Evolutionary conservation across 495 filamentous ascomycete species (phyloP), one percentile per base, ranked within the genome.

Genomic region (Penicillium lividum): DNA sequence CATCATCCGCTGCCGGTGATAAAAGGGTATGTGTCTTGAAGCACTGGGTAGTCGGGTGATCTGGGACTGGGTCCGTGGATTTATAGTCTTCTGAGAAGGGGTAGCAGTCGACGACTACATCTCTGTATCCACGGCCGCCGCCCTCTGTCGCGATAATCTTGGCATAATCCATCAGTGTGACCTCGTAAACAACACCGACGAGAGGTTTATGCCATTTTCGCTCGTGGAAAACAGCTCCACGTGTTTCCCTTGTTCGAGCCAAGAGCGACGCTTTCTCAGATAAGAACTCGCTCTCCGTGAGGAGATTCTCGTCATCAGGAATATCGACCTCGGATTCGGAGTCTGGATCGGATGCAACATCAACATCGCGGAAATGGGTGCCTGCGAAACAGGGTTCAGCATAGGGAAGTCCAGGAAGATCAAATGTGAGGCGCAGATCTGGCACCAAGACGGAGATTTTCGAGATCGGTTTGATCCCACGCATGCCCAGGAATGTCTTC

Each of bases 161-260:
- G 3, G 87, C 84, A 68, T 89, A 98, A 77, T 98, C 94, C 7
- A 76, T 65, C 3, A 75, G 69, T 3, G 91, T 94, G 28, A 98
- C 88, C 74, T 97, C 92, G 79, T 98, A 98, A 34, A 97, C 94
- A 22, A 96, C 89, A 44, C 94, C 94, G 45, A 97, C 81, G 10
- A 98, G 80, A 16, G 91, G 90, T 60, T 89, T 90, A 58, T 82
- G 73, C 90, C 91, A 93, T 29, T 66, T 76, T 46, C 75, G 73
- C 65, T 81, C 80, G 57, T 77, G 68, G 64, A 80, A 16, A 36
- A 11, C 18, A 42, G n/a, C 3, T 50, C 28, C 25, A 40, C 25
- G 61, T 3, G 42, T 13, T 16, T 62, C 53, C 30, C 25, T 53
- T 22, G 62, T 62, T 25, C 52, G 34, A 25, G 44, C n/a, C 18